phyloP scores from a whole-genome alignment of 2,329 filamentous ascomycete species.

The Aspergillus arachidicola region DNA sequence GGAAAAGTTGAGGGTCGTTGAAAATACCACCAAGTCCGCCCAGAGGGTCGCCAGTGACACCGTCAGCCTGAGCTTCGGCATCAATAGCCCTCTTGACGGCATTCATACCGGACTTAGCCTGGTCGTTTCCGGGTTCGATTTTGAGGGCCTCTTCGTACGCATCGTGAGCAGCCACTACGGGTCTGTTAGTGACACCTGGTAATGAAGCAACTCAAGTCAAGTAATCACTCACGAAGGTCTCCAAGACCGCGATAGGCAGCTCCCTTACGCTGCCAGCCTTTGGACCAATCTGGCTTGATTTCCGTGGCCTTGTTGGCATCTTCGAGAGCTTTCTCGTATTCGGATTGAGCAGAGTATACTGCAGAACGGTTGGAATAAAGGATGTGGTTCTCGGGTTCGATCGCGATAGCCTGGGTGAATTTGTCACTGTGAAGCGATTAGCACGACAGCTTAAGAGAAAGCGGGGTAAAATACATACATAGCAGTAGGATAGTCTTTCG shows the following conservation, averaged over 20 bases:
- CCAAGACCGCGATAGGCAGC: constrained; percentile 85
- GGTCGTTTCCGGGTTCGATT: constrained; percentile 85
- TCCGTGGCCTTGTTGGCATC: constrained; percentile 93
- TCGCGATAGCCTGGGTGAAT: constrained; percentile 87
- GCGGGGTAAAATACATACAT: constrained; percentile 67
- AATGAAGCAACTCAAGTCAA: neutral
- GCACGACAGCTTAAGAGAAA: constrained; percentile 16
- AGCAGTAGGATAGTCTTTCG: constrained; percentile 94
- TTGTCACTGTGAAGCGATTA: constrained; percentile 66
- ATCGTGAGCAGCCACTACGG: constrained; percentile 72
- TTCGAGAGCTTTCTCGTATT: constrained; percentile 80
- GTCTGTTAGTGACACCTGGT: constrained; percentile 14
- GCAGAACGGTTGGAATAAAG: constrained; percentile 97
- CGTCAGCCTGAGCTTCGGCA: constrained; percentile 67
- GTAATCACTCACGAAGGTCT: constrained; percentile 64
- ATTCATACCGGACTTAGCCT: constrained; percentile 84
- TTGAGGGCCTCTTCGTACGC: constrained; percentile 95
- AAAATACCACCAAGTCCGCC: constrained; percentile 90
- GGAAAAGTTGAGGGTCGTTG: constrained; percentile 83
- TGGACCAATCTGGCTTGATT: constrained; percentile 96
- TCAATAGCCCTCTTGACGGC: constrained; percentile 88
- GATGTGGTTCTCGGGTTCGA: constrained; percentile 90
- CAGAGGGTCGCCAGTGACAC: constrained; percentile 64
- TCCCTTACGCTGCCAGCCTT: constrained; percentile 93
- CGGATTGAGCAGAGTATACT: constrained; percentile 81